A percentile compares a stretch with the other conserved stretches of the same genome.
Conservation (phyloP, 306 rosid genomes). For the Aeschynomene evenia region DNA sequence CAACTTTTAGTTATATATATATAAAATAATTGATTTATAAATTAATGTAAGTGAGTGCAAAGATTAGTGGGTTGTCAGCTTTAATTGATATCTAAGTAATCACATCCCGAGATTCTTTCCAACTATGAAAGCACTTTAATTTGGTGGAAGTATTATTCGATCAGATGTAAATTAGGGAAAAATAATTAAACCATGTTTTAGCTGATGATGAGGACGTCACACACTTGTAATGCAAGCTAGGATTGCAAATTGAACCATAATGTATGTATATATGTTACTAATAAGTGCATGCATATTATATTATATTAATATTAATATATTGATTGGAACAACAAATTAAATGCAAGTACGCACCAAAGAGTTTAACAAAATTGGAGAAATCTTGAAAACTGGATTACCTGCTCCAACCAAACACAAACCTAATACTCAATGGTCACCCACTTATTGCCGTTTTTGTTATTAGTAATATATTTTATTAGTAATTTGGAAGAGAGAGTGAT, state of each 20-base stretch:
- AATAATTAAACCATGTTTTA: background rate
- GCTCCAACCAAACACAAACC: slow-evolving; percentile 67
- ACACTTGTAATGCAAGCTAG: slow-evolving; percentile 14
- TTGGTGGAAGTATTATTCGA: slow-evolving; percentile 24
- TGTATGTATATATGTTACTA: background rate
- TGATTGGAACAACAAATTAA: background rate
- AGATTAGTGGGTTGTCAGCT: slow-evolving; percentile 34
- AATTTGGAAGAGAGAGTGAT: slow-evolving; percentile 8
- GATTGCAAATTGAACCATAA: too few relatives aligned
- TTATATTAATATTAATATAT: too few relatives aligned
- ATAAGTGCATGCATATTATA: slow-evolving; percentile 3
- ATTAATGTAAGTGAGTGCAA: background rate
- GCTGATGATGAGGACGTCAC: background rate
- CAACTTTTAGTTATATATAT: too few relatives aligned
- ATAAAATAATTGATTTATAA: too few relatives aligned
- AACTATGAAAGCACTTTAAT: slow-evolving; percentile 38
- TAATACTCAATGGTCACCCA: slow-evolving; percentile 41
- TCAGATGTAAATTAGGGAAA: slow-evolving; percentile 7
- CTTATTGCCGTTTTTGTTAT: slow-evolving; percentile 23
- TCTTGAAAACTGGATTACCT: slow-evolving; percentile 40
- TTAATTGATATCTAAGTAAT: slow-evolving; percentile 20
- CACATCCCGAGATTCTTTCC: slow-evolving; percentile 36
- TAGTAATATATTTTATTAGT: too few relatives aligned
- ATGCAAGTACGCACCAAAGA: background rate
- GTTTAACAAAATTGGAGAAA: background rate